Conservation (phyloP, 441 rosid genomes). For the Gossypium lobatum region DNA sequence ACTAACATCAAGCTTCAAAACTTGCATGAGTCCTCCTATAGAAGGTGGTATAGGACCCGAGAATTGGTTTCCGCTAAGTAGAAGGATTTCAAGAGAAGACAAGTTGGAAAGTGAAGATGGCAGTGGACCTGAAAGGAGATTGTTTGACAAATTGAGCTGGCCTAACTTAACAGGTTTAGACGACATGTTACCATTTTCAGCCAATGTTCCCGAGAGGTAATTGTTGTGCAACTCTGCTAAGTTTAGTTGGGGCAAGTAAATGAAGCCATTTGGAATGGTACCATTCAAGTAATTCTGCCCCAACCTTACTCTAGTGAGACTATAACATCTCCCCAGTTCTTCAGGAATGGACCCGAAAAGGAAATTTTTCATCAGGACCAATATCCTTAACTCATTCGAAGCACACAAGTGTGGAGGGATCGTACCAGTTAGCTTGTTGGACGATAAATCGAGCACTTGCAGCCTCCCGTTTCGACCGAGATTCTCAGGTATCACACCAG, state of each 20-base stretch:
- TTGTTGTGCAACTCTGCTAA: constrained; percentile 42
- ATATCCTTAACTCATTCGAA: constrained; percentile 26
- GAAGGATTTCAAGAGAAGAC: constrained; percentile 38
- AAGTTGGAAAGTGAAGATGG: constrained; percentile 40
- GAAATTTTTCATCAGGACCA: constrained; percentile 41
- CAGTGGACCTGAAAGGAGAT: constrained; percentile 33
- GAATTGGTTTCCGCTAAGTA: constrained; percentile 39
- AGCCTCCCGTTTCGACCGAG: constrained; percentile 43
- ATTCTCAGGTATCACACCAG: constrained; percentile 37
- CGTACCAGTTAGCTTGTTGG: constrained; percentile 50
- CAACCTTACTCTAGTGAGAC: constrained; percentile 39
- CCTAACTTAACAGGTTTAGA: constrained; percentile 33
- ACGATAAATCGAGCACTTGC: constrained; percentile 39
- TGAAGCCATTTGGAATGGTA: constrained; percentile 37
- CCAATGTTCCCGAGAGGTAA: constrained; percentile 34
- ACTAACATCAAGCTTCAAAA: constrained; percentile 42
- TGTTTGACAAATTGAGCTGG: constrained; percentile 41
- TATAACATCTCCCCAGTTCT: constrained; percentile 34
- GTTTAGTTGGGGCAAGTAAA: constrained; percentile 42
- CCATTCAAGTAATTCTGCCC: constrained; percentile 51
- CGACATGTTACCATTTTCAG: constrained; percentile 46
- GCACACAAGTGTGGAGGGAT: constrained; percentile 33
- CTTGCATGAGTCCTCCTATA: constrained; percentile 33
- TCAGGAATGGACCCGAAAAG: constrained; percentile 41
- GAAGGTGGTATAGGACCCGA: constrained; percentile 42